Percentiles rank a stretch among this genome's conserved stretches.
Conservation (phyloP, 1,284 basidiomycete species). For the Neonothopanus nambi region DNA sequence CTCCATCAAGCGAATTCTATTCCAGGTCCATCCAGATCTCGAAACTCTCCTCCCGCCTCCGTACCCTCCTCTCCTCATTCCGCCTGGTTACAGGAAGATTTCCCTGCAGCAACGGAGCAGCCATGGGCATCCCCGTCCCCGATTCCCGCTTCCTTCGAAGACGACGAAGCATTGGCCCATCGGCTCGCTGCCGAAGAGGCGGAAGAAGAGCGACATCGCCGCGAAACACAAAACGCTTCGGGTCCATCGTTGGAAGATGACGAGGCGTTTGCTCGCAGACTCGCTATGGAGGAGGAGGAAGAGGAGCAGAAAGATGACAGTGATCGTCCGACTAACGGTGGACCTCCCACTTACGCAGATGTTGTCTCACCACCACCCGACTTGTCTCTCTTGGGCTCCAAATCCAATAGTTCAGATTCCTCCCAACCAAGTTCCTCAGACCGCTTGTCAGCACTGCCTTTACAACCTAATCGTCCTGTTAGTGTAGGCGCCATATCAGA, state of each 20-base stretch:
- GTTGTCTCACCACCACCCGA: slow-evolving; percentile 11
- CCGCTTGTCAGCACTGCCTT: neutral
- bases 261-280: slow-evolving; percentile 23
- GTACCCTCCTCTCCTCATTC: neutral
- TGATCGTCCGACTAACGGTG: neutral
- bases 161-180: slow-evolving; percentile 18
- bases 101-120: neutral
- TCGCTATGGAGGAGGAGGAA: slow-evolving; percentile 26
- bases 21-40: neutral
- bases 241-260: slow-evolving; percentile 16
- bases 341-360: slow-evolving; percentile 17
- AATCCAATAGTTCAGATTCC: neutral
- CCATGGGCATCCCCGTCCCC: neutral
- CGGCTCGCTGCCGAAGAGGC: slow-evolving; percentile 32
- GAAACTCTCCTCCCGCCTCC: neutral
- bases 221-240: neutral
- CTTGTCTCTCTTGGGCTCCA: neutral
- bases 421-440: slow-evolving; percentile 7
- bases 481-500: slow-evolving; percentile 3
- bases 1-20: slow-evolving; percentile 1
- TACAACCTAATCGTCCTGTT: slow-evolving; percentile 1
- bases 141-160: neutral
- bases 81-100: too few relatives aligned
- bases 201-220: neutral
- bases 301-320: slow-evolving; percentile 12